Conservation (phyloP, 2,329 filamentous ascomycete genomes). For the Plenodomus lindquistii region DNA sequence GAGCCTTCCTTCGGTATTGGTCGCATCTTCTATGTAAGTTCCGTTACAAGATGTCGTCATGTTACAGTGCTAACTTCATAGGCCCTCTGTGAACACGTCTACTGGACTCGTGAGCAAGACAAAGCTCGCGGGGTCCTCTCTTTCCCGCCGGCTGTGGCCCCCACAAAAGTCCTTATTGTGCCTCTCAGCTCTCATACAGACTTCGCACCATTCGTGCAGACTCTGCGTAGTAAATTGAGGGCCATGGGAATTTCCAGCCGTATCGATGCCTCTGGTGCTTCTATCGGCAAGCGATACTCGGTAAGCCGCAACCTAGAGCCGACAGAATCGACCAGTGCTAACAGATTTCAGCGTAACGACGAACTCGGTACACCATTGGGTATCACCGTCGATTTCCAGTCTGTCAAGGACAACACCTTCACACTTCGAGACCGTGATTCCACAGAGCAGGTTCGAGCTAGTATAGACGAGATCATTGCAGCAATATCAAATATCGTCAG, state of each 20-base stretch:
- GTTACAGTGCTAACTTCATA: slow-evolving; percentile 57
- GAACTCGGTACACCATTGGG: slow-evolving; percentile 93
- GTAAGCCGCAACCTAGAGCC: slow-evolving; percentile 21
- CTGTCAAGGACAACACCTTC: slow-evolving; percentile 80
- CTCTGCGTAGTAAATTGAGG: slow-evolving; percentile 76
- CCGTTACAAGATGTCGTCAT: too few relatives aligned
- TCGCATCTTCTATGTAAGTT: slow-evolving; percentile 77
- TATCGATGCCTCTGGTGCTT: slow-evolving; percentile 86
- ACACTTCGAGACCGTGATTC: slow-evolving; percentile 87
- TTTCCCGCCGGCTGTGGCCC: slow-evolving; percentile 78
- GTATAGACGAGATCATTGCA: slow-evolving; percentile 75
- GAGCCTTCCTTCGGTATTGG: slow-evolving; percentile 98
- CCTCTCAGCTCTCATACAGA: slow-evolving; percentile 80
- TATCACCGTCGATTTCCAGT: slow-evolving; percentile 95
- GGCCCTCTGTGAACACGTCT: slow-evolving; percentile 89
- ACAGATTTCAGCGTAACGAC: slow-evolving; percentile 70
- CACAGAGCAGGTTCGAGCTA: slow-evolving; percentile 85
- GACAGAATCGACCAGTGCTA: slow-evolving; percentile 10
- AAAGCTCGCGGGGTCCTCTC: slow-evolving; percentile 81
- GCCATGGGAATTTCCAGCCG: slow-evolving; percentile 78
- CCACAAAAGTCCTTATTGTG: slow-evolving; percentile 91
- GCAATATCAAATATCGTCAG: slow-evolving; percentile 69
- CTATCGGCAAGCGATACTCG: slow-evolving; percentile 85
- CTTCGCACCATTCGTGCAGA: slow-evolving; percentile 76
- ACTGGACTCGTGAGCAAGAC: slow-evolving; percentile 85